These are phyloP conservation scores for Rutstroemia sp. DNA, from an alignment of 2,329 filamentous ascomycete genomes.

Conservation along the genomic window DNA sequence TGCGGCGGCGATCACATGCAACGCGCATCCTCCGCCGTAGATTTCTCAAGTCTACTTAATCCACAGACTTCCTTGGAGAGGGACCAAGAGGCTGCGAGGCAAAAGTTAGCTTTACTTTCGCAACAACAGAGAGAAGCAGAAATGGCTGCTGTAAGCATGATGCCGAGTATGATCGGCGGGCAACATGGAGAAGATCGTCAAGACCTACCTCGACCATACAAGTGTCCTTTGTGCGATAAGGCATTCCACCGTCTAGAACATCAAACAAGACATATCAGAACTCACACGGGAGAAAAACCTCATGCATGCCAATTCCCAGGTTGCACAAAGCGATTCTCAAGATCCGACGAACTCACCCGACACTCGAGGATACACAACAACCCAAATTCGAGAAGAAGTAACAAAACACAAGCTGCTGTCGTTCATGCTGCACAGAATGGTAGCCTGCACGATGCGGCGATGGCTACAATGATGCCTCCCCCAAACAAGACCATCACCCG, in stretches of 20 bases:
- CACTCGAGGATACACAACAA: slow-evolving; percentile 99
- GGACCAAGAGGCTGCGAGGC: slow-evolving; percentile 25
- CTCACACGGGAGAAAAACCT: slow-evolving; percentile 96
- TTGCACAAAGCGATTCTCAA: slow-evolving; percentile 94
- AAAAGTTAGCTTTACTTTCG: slow-evolving; percentile 27
- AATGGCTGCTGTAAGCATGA: slow-evolving; percentile 43
- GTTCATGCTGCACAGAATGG: slow-evolving; percentile 41
- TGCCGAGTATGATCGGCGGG: slow-evolving; percentile 29
- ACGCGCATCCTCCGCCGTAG: slow-evolving; percentile 64
- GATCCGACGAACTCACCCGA: slow-evolving; percentile 91
- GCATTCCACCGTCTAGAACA: slow-evolving; percentile 97
- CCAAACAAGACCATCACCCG: slow-evolving; percentile 75
- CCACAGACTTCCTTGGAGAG: slow-evolving; percentile 39
- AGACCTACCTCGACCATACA: slow-evolving; percentile 93
- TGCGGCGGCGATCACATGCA: slow-evolving; percentile 59
- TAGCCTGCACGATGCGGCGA: slow-evolving; percentile 43
- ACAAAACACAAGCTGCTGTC: slow-evolving; percentile 58
- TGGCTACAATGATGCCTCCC: slow-evolving; percentile 68
- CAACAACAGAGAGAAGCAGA: slow-evolving; percentile 34
- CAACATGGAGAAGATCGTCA: slow-evolving; percentile 32
- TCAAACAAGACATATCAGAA: slow-evolving; percentile 84
- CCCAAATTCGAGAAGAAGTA: slow-evolving; percentile 88
- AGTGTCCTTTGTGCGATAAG: slow-evolving; percentile 96
- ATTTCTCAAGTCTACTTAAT: slow-evolving; percentile 71
- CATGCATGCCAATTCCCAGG: slow-evolving; percentile 93